Evolutionary conservation across 2,329 filamentous ascomycete species (phyloP).

Genomic region (Intubia oerlemansii): DNA sequence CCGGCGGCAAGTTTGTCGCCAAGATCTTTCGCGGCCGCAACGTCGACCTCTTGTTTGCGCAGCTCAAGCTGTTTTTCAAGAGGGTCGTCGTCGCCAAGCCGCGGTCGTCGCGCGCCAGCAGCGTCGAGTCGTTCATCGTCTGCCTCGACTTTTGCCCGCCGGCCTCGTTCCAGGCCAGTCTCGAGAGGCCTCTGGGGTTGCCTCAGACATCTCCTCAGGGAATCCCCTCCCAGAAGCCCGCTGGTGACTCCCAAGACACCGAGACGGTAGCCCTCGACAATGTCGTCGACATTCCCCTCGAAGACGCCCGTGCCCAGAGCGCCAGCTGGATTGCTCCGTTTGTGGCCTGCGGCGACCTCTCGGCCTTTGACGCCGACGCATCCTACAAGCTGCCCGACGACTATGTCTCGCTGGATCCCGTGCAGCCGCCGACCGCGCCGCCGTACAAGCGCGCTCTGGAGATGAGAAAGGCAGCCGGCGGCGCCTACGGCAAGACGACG

Average conservation of each 20-base stretch:
- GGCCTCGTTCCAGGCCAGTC: conserved; percentile 48
- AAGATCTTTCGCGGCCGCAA: conserved; percentile 94
- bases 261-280: conserved; percentile 30
- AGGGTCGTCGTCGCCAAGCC: conserved; percentile 84
- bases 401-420: conserved; percentile 68
- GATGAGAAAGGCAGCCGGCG: conserved; percentile 53
- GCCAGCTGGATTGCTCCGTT: conserved; percentile 77
- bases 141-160: conserved; percentile 79
- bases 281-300: conserved; percentile 26
- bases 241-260: conserved; percentile 24
- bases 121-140: conserved; percentile 90
- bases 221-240: no score
- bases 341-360: conserved; percentile 89
- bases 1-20: conserved; percentile 88
- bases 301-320: conserved; percentile 15
- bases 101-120: conserved; percentile 82
- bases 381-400: conserved; percentile 78
- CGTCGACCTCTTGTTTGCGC: conserved; percentile 86
- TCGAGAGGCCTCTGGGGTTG: conserved; percentile 56
- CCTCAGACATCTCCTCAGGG: no score
- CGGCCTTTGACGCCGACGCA: conserved; percentile 86
- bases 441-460: conserved; percentile 87
- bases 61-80: conserved; percentile 80
- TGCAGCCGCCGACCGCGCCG: conserved; percentile 88
- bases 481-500: conserved; percentile 53